Evolutionary conservation across 2,329 filamentous ascomycete genomes (phyloP).

Genomic region (Talaromyces marneffei): DNA sequence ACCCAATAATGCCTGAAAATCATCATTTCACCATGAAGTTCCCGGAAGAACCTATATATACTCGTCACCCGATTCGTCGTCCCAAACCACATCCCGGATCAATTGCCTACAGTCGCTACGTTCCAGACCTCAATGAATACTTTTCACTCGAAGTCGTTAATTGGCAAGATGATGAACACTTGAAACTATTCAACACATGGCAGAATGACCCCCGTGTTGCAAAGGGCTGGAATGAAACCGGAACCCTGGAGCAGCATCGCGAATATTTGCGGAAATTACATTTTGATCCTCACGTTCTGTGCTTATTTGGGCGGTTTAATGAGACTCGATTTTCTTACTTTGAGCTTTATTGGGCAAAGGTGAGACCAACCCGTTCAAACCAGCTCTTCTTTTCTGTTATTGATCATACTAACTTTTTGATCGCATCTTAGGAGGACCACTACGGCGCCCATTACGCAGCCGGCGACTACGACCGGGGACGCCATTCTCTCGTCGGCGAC

Average conservation of each 20-base stretch:
- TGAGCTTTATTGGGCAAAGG: slow-evolving; percentile 16
- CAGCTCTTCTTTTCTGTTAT: too few relatives aligned
- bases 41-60: slow-evolving; percentile 12
- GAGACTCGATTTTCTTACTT: slow-evolving; percentile 9
- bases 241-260: slow-evolving; percentile 15
- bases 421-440: slow-evolving; percentile 48
- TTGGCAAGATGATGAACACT: slow-evolving; percentile 11
- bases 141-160: slow-evolving; percentile 15
- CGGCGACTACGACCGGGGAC: slow-evolving; percentile 53
- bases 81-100: slow-evolving; percentile 14
- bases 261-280: slow-evolving; percentile 15
- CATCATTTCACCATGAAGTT: slow-evolving; percentile 16
- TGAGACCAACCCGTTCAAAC: background rate
- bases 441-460: slow-evolving; percentile 55
- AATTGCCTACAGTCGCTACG: slow-evolving; percentile 15
- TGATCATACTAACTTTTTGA: background rate
- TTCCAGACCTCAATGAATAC: slow-evolving; percentile 14
- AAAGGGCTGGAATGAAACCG: slow-evolving; percentile 16
- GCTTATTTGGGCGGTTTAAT: slow-evolving; percentile 14
- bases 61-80: slow-evolving; percentile 13
- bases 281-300: slow-evolving; percentile 14
- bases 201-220: slow-evolving; percentile 17
- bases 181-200: slow-evolving; percentile 15
- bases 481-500: slow-evolving; percentile 42
- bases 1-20: slow-evolving; percentile 14